phyloP scores from a whole-genome alignment of 2,329 filamentous ascomycete species.

The Aquanectria penicillioides region DNA sequence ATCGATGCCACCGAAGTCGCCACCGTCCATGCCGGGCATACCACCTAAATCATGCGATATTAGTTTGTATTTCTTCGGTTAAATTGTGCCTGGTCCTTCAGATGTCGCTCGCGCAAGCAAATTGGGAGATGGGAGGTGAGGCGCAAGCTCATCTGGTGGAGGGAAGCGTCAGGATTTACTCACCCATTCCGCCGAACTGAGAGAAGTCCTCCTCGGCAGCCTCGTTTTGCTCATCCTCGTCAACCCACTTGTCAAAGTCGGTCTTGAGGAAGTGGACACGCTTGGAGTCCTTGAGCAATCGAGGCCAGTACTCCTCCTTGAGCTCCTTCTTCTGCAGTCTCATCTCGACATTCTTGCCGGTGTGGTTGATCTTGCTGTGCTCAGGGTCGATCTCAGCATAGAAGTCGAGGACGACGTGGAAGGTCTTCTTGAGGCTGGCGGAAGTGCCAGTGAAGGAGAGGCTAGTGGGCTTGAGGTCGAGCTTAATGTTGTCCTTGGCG shows the following conservation, averaged over 20 bases:
- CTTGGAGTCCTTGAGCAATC: conserved; percentile 88
- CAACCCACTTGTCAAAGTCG: conserved; percentile 99
- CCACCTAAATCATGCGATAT: conserved; percentile 51
- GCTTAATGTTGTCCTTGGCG: conserved; percentile 76
- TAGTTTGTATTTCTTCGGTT: neutral
- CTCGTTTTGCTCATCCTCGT: conserved; percentile 98
- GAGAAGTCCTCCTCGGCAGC: conserved; percentile 82
- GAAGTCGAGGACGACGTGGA: conserved; percentile 87
- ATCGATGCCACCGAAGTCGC: conserved; percentile 88
- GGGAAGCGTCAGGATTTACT: conserved; percentile 42
- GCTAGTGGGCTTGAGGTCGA: conserved; percentile 81
- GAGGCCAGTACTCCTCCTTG: conserved; percentile 94
- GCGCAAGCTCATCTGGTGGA: neutral
- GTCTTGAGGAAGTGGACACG: conserved; percentile 98
- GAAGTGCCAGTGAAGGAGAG: conserved; percentile 87
- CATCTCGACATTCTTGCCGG: conserved; percentile 85
- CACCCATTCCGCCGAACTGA: conserved; percentile 73
- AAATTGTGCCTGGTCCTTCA: neutral
- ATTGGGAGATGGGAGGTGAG: neutral
- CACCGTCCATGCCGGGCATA: conserved; percentile 65
- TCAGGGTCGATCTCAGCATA: conserved; percentile 89
- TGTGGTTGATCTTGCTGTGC: conserved; percentile 89
- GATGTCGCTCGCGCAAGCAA: neutral
- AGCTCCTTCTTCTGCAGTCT: conserved; percentile 97
- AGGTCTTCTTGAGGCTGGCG: conserved; percentile 84